Conservation (phyloP, 192 early-diverging fungal species). For the Backusella luteola region DNA sequence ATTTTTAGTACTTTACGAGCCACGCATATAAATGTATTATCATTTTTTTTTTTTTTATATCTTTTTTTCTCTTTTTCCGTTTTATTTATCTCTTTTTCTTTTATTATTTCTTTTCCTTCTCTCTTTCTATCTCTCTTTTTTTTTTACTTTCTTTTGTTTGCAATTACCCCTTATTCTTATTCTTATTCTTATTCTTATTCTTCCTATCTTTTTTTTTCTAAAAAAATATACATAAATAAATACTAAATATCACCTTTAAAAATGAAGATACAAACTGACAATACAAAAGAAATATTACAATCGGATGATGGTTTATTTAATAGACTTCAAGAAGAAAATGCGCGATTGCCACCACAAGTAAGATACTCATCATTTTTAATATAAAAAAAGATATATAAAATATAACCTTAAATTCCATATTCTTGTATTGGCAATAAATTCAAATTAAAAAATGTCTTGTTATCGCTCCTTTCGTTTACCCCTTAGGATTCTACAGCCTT, state of each 20-base stretch:
- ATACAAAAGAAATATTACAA: not conserved
- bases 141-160: not conserved
- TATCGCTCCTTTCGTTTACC: not conserved
- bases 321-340: slow-evolving; percentile 57
- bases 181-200: not conserved
- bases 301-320: slow-evolving; percentile 33
- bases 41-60: not conserved
- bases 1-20: not conserved
- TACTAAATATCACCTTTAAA: not conserved
- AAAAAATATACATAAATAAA: not conserved
- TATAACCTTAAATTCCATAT: not conserved
- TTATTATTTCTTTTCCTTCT: not conserved
- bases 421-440: not conserved
- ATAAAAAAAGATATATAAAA: not conserved
- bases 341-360: slow-evolving; percentile 53
- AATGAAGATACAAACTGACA: not conserved
- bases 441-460: not conserved
- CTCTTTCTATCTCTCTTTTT: not conserved
- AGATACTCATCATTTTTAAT: not conserved
- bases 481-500: slow-evolving; percentile 50
- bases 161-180: not conserved
- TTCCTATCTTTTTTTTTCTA: not conserved
- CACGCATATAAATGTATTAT: not conserved
- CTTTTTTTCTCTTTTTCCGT: too few relatives aligned
- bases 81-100: not conserved